A percentile compares a stretch with the other conserved stretches of the same genome.
These are phyloP conservation scores for Begonia masoniana DNA, from an alignment of 306 rosid genomes.

Conservation along the genomic window DNA sequence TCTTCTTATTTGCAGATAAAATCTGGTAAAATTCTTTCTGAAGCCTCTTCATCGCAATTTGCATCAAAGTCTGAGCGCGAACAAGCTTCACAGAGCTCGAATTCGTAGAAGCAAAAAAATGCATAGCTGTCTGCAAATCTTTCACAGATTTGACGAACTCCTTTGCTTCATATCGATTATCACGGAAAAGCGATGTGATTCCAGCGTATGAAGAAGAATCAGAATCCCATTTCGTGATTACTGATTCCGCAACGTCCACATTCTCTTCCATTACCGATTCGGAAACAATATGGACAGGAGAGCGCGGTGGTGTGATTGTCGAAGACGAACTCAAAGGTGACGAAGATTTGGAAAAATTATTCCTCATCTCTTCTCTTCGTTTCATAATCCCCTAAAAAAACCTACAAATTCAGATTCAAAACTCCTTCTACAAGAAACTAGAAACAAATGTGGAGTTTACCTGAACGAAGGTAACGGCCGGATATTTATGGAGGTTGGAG, in stretches of 20 bases:
- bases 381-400: too few relatives aligned
- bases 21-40: slow-evolving; percentile 54
- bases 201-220: slow-evolving; percentile 6
- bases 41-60: slow-evolving; percentile 52
- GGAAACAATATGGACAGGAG: slow-evolving; percentile 17
- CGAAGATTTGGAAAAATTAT: not conserved
- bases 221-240: slow-evolving; percentile 43
- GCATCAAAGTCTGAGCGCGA: slow-evolving; percentile 44
- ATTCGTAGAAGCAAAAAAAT: slow-evolving; percentile 16
- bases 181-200: slow-evolving; percentile 28
- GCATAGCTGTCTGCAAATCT: slow-evolving; percentile 62
- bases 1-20: slow-evolving; percentile 22
- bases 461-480: too few relatives aligned
- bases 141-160: slow-evolving; percentile 40
- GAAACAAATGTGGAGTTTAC: too few relatives aligned
- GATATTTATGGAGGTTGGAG: too few relatives aligned
- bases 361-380: too few relatives aligned
- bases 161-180: slow-evolving; percentile 45
- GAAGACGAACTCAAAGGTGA: slow-evolving; percentile 24
- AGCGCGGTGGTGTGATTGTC: slow-evolving; percentile 2
- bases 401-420: too few relatives aligned
- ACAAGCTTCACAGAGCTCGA: slow-evolving; percentile 34
- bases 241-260: slow-evolving; percentile 36
- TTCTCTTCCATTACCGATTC: slow-evolving; percentile 48
- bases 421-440: too few relatives aligned